Conservation (phyloP, 129 eudicot genomes). For the Flaveria brownii region DNA sequence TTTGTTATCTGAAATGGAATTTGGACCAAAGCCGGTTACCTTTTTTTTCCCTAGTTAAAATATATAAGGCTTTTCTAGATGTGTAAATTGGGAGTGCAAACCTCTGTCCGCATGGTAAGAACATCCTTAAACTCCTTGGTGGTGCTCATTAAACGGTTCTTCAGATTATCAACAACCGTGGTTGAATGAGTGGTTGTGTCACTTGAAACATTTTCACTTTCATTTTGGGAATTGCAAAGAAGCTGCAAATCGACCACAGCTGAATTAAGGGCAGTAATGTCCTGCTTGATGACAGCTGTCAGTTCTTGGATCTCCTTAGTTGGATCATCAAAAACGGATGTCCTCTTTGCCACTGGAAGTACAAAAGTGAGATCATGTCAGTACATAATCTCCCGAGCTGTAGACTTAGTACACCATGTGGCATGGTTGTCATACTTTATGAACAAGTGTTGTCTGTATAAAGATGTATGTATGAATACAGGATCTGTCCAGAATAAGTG, state of each 20-base stretch:
- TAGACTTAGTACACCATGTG: not conserved
- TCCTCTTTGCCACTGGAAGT: conserved; percentile 11
- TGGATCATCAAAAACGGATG: not conserved
- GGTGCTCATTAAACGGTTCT: conserved; percentile 74
- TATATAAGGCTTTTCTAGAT: conserved; percentile 1
- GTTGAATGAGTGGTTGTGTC: conserved; percentile 80
- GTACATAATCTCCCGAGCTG: not conserved
- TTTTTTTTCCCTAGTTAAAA: not conserved
- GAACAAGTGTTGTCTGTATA: not conserved
- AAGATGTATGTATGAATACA: not conserved
- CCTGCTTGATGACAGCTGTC: conserved; percentile 13
- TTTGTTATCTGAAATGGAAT: not conserved
- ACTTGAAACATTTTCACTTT: conserved; percentile 61
- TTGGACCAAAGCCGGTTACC: not conserved
- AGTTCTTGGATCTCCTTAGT: conserved; percentile 13
- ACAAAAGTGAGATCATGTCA: conserved; percentile 2
- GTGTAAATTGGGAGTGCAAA: conserved; percentile 20
- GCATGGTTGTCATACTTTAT: not conserved
- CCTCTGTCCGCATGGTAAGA: conserved; percentile 96
- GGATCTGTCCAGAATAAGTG: not conserved
- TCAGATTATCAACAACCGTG: conserved; percentile 79
- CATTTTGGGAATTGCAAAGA: conserved; percentile 45
- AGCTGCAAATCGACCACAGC: conserved; percentile 5
- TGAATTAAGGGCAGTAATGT: conserved; percentile 7
- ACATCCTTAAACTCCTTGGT: conserved; percentile 91